Evolutionary conservation across 192 early-diverging fungal species (phyloP), one percentile per base, ranked within the genome.

Genomic region (Glomus cerebriforme): DNA sequence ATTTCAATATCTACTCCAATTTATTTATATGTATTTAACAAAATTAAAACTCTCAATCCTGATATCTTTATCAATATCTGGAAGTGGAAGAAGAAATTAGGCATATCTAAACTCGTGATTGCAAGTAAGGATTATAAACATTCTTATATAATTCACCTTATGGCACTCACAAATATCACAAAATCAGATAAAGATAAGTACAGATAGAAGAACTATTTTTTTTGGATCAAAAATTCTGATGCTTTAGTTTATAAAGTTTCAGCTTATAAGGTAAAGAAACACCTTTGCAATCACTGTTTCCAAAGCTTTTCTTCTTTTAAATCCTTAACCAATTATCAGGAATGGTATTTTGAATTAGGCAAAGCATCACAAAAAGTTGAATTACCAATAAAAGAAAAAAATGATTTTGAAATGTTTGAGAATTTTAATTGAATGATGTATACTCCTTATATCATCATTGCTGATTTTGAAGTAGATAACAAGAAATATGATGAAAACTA

Each of bases 341-440:
- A 73, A 19, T 26, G 24, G 0, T 73, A 19, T 72, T 72, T 47
- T 12, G 5, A 39, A 49, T 72, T 72, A 29, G 45, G 12, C 2
- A n/a, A 72, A 47, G 29, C 45, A 13, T 9, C 47, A 19, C 71
- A 73, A 37, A 73, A 10, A 58, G n/a, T 73, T 49, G 39, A 34
- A 9, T 54, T 58, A 37, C 47, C 71, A 3, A 1, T 10, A 0
- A 73, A 73, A 47, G 71, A n/a, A 7, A 17, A 24, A 10, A 73
- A 73, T 73, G 29, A 73, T 32, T 54, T 73, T 32, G 47, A 73
- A 29, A 31, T 45, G 22, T 72, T 72, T 49, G 47, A 72, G 43
- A 72, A 67, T 3, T 67, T 7, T 67, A 22, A 22, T 6, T 19
- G 22, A 68, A 73, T 58, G 3, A 73, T 58, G 6, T 24, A 73